Evolutionary conservation across 495 filamentous ascomycete genomes (phyloP).

Genomic region (Tuber aestivum): DNA sequence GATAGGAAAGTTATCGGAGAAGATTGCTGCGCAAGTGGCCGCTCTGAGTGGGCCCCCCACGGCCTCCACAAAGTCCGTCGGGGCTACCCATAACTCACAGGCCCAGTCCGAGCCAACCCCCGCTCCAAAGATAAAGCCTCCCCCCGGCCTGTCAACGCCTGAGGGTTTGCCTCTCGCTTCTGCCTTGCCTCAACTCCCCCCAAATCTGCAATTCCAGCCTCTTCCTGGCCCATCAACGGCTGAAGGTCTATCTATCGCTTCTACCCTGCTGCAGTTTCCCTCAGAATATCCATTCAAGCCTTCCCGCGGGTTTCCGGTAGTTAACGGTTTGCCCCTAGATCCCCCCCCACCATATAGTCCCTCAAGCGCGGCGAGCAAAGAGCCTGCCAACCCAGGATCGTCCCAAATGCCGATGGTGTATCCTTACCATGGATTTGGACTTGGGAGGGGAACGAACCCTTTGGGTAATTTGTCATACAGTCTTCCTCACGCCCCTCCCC

Average conservation of each 20-base stretch:
- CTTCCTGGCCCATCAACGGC: not conserved
- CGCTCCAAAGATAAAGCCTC: not conserved
- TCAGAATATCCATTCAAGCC: not conserved
- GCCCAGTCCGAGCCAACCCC: not conserved
- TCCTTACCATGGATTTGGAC: not conserved
- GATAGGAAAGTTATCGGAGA: not conserved
- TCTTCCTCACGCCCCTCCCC: not conserved
- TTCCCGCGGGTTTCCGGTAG: not conserved
- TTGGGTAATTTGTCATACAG: not conserved
- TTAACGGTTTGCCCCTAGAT: conserved; percentile 10
- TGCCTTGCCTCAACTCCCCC: not conserved
- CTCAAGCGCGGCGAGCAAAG: not conserved
- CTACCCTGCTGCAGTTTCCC: not conserved
- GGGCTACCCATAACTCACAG: not conserved
- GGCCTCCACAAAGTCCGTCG: not conserved
- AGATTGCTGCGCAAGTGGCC: not conserved
- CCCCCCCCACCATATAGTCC: conserved; percentile 7
- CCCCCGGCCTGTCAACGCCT: conserved; percentile 7
- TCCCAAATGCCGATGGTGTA: not conserved
- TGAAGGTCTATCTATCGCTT: not conserved
- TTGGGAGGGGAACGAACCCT: not conserved
- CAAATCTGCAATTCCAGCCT: not conserved
- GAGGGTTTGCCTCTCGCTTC: not conserved
- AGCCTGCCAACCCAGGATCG: not conserved
- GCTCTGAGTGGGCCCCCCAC: not conserved